Evolutionary conservation across 1,284 basidiomycete genomes (phyloP), one percentile per base, ranked within the genome.

Genomic region (Pseudozyma tsukubaensis): DNA sequence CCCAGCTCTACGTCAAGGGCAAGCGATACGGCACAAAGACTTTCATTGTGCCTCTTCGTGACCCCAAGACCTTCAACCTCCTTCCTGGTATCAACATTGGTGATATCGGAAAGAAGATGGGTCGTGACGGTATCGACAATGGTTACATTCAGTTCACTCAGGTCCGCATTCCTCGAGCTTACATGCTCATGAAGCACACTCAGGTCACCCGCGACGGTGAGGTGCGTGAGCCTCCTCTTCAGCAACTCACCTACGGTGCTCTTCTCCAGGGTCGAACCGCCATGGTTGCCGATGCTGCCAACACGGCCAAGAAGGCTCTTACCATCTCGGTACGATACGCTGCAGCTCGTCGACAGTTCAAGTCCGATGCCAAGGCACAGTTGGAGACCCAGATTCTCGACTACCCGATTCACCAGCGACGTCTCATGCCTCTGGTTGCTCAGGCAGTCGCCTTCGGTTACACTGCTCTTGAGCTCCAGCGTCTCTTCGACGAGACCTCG

Each of bases 151-250:
- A 89, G 37, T 89, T 89, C 83, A 88, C 88, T 64, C 86, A 88
- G 64, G 88, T 88, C 56, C 86, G 88, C 59, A 87, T 89, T 18
- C 88, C 88, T 9, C 86, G 88, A 56, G 86, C 87, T 18, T 86
- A 86, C 80, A 88, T 89, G 87, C 86, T 89, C 75, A 89, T 89
- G 88, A 89, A 89, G 84, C 87, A 89, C 83, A 88, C 88, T 37
- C 88, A 89, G 72, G 86, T 87, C 53, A 85, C 87, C 3, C 85
- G 88, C 19, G 86, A 88, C 29, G 86, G 85, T 32, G 78, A 85
- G 62, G 86, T 86, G 35, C 79, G 77, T 35, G 84, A 86, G 74
- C 86, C 88, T 56, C 87, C 88, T 44, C 86, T 89, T 13, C 87
- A 87, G 37, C 88, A 89, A 77, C 85, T 89, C 60, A 88, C 88